Evolutionary conservation across 495 filamentous ascomycete species (phyloP).

Genomic region (Aspergillus coremiiformis): DNA sequence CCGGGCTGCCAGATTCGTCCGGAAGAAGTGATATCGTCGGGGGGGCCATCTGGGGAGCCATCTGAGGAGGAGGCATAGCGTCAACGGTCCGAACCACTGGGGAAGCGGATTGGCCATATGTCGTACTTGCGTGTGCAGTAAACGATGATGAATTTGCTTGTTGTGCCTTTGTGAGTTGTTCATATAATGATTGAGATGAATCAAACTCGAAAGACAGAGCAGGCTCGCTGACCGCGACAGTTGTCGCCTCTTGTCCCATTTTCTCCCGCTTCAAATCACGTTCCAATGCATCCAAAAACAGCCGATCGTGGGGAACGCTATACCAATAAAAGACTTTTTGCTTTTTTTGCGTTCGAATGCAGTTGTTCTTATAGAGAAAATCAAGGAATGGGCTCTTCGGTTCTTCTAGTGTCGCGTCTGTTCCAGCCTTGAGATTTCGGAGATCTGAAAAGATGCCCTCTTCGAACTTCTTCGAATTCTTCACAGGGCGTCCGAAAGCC

Average conservation of each 20-base stretch:
- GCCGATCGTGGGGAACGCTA: conserved; percentile 93
- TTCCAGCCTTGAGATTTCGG: conserved; percentile 95
- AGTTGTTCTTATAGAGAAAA: conserved; percentile 99
- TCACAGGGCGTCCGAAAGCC: conserved; percentile 94
- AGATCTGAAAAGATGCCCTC: conserved; percentile 99
- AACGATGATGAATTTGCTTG: conserved; percentile 97
- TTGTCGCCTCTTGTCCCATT: conserved; percentile 97
- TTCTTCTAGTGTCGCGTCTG: conserved; percentile 97
- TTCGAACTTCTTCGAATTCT: conserved; percentile 99
- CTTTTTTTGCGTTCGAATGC: conserved; percentile 99
- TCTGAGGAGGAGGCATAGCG: conserved; percentile 75
- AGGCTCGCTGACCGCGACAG: conserved; percentile 90
- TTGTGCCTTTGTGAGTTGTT: conserved; percentile 98
- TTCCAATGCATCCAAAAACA: conserved; percentile 96
- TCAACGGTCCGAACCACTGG: conserved; percentile 86
- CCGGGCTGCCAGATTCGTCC: conserved; percentile 72
- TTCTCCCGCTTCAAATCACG: conserved; percentile 97
- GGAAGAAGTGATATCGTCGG: conserved; percentile 70
- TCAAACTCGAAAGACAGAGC: conserved; percentile 98
- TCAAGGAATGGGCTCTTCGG: conserved; percentile 97
- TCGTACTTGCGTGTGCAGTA: conserved; percentile 69
- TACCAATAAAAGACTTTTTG: conserved; percentile 99
- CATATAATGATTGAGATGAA: conserved; percentile 96
- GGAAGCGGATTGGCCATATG: conserved; percentile 75
- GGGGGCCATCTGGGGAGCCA: conserved; percentile 59